Evolutionary conservation across 2,329 filamentous ascomycete genomes (phyloP), one percentile per base, ranked within the genome.

Genomic region (Sporothrix humicola): DNA sequence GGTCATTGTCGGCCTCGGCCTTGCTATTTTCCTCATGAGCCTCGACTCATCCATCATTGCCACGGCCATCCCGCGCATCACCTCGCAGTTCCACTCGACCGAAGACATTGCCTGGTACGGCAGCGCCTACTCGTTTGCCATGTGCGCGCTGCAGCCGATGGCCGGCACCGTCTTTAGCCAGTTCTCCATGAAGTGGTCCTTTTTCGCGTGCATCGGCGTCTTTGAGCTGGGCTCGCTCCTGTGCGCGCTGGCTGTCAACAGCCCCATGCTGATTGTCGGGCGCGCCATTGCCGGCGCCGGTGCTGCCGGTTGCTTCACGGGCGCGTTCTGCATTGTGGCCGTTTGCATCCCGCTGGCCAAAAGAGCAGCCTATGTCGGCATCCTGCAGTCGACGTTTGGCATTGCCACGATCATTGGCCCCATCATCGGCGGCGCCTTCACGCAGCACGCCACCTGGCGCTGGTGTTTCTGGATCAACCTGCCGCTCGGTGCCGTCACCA

Each of bases 391-490:
- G 26, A 42, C 37, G 3, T 65, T 65, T 42, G 37, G 61, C 15
- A 65, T 82, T n/a, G 79, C 80, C 3, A 80, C 79, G 1, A 80
- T 83, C 0, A 74, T 81, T 0, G 86, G 85, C 0, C 85, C 86
- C 1, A 77, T 87, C 26, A 77, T 85, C 46, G 84, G 84, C 42
- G 81, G 83, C 74, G 75, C 79, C 48, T 80, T 83, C 20, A 82
- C 82, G 0, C 77, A 81, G 37, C 80, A 81, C 61, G 76, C 79
- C 1, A 81, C 79, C 17, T 85, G 83, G 83, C 78, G 83, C 61
- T 86, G 87, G 87, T 89, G 87, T 77, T 89, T 89, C 77, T 89
- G 86, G 77, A 85, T 89, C 77, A 89, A 89, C 74, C 82, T 89
- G n/a, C 87, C 87, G 9, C 83, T 89, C 70, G 87, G 87, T 17